phyloP scores from a whole-genome alignment of 2,329 filamentous ascomycete genomes.

The Cordyceps tenuipes region DNA sequence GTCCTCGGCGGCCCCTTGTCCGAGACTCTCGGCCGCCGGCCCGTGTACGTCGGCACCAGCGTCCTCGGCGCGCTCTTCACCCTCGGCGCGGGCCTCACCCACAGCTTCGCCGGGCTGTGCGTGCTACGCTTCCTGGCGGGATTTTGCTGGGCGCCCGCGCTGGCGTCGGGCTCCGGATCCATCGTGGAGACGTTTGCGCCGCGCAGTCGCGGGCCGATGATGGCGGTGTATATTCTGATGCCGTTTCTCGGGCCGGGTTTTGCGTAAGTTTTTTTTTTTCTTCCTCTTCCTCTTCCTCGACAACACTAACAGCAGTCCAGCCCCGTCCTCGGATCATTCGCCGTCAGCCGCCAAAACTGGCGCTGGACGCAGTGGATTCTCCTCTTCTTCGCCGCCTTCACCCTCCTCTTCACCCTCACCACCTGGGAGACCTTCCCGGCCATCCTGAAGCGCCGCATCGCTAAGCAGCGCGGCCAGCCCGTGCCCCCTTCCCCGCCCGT shows the following conservation, averaged over 20 bases:
- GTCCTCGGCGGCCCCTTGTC: conserved; percentile 50
- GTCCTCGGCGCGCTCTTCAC: conserved; percentile 46
- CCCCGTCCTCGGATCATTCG: conserved; percentile 41
- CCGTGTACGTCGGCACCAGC: conserved; percentile 40
- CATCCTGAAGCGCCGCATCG: conserved; percentile 32
- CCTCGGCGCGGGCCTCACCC: conserved; percentile 43
- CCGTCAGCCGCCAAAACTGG: conserved; percentile 38
- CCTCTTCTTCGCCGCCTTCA: conserved; percentile 35
- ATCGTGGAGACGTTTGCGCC: conserved; percentile 40
- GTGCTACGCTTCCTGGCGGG: conserved; percentile 50
- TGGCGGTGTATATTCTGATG: conserved; percentile 39
- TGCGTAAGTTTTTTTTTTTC: conserved; percentile 28
- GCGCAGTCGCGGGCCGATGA: conserved; percentile 32
- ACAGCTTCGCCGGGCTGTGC: conserved; percentile 41
- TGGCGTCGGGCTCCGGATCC: conserved; percentile 42
- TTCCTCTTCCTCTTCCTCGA: background rate
- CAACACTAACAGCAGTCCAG: conserved; percentile 17
- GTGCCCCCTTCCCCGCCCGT: conserved; percentile 19
- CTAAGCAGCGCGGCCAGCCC: conserved; percentile 26
- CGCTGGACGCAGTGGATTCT: conserved; percentile 46
- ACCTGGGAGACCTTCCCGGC: conserved; percentile 52
- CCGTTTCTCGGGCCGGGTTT: conserved; percentile 46
- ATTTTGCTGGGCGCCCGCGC: conserved; percentile 38
- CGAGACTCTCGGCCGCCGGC: conserved; percentile 47
- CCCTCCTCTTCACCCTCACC: conserved; percentile 28